Percentiles rank a stretch among this genome's conserved stretches.
These are phyloP conservation scores for Prunella vulgaris DNA, from an alignment of 257 asterid genomes.

Conservation along the genomic window DNA sequence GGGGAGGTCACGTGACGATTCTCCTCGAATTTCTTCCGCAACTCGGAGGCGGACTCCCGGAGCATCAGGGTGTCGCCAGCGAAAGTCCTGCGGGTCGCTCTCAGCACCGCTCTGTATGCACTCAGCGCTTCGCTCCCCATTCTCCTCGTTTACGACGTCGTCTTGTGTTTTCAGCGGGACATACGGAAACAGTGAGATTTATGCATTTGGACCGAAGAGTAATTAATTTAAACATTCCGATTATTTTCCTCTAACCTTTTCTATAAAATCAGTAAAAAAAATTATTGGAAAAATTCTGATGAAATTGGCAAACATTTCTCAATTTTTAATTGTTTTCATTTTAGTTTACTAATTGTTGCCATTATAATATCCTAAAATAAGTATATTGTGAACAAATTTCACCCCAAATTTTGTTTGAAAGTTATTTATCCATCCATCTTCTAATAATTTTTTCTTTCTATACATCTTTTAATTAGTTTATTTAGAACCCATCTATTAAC, in stretches of 20 bases:
- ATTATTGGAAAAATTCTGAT: too few relatives aligned
- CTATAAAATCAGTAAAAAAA: too few relatives aligned
- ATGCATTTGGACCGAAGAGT: background rate
- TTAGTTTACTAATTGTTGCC: too few relatives aligned
- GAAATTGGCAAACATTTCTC: background rate
- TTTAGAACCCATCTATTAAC: too few relatives aligned
- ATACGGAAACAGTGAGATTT: background rate
- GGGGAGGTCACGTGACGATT: constrained; percentile 73
- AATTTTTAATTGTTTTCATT: background rate
- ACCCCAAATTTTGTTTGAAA: too few relatives aligned
- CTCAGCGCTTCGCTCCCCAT: constrained; percentile 71
- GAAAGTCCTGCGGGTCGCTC: constrained; percentile 79
- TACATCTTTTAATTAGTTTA: too few relatives aligned
- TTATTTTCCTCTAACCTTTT: background rate
- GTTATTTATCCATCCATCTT: too few relatives aligned
- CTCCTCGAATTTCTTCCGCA: constrained; percentile 85
- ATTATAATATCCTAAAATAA: too few relatives aligned
- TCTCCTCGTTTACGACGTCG: constrained; percentile 21
- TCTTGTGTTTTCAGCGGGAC: background rate
- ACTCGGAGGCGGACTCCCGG: constrained; percentile 77
- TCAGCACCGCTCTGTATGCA: constrained; percentile 76
- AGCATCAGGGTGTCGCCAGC: constrained; percentile 92
- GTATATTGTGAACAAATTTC: too few relatives aligned
- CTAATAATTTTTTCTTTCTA: too few relatives aligned
- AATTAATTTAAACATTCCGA: too few relatives aligned